Evolutionary conservation across 371 early-diverging fungal species (phyloP).

Genomic region (Entomophthora muscae): DNA sequence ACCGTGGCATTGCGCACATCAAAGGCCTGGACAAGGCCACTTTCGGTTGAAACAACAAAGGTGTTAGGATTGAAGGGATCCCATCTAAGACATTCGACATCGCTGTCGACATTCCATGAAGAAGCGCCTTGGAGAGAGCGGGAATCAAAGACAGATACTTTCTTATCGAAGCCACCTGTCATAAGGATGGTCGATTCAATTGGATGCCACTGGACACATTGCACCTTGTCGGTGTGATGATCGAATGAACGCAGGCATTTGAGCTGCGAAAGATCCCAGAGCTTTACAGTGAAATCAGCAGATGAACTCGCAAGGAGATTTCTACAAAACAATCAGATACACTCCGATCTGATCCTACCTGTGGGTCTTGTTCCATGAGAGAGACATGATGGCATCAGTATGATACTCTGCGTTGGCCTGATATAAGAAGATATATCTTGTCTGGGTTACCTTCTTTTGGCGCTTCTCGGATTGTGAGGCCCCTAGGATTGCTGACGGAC

Average conservation of each 20-base stretch:
- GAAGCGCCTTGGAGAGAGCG: slow-evolving; percentile 48
- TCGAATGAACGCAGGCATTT: slow-evolving; percentile 52
- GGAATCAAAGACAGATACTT: slow-evolving; percentile 70
- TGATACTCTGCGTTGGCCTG: slow-evolving; percentile 58
- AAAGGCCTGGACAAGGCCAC: slow-evolving; percentile 71
- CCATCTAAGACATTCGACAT: slow-evolving; percentile 84
- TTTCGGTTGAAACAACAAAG: slow-evolving; percentile 54
- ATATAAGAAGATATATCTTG: slow-evolving; percentile 15
- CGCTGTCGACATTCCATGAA: slow-evolving; percentile 46
- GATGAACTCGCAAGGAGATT: slow-evolving; percentile 82
- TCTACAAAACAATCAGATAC: slow-evolving; percentile 12
- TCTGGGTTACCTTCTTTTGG: not conserved
- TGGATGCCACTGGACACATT: slow-evolving; percentile 80
- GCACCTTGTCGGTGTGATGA: slow-evolving; percentile 80
- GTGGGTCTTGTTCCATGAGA: slow-evolving; percentile 80
- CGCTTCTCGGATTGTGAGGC: slow-evolving; percentile 32
- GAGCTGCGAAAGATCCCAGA: slow-evolving; percentile 76
- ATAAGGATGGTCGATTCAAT: slow-evolving; percentile 66
- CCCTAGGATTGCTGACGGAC: slow-evolving; percentile 82
- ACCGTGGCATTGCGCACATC: slow-evolving; percentile 45
- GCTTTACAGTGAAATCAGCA: slow-evolving; percentile 88
- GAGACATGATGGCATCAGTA: slow-evolving; percentile 80
- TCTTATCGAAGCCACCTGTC: slow-evolving; percentile 78
- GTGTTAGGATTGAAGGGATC: slow-evolving; percentile 57
- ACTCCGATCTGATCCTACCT: slow-evolving; percentile 17